Evolutionary conservation across 1,139 yeast genomes (phyloP).

Genomic region (Suhomyces yuchorum): DNA sequence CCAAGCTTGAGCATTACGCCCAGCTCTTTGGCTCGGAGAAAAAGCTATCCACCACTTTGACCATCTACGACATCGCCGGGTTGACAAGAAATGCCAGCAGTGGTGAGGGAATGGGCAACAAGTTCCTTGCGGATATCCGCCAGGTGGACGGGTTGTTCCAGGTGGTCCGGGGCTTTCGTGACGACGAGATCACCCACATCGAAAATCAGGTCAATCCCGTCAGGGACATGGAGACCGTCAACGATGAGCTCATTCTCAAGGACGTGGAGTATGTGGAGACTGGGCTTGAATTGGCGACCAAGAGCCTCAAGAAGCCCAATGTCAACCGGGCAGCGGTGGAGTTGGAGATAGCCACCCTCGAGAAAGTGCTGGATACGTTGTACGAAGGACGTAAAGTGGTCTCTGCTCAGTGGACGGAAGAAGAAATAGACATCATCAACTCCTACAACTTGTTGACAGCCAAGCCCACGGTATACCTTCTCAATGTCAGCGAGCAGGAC

Average conservation of each 20-base stretch:
- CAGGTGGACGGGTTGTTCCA: slow-evolving; percentile 77
- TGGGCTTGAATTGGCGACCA: slow-evolving; percentile 49
- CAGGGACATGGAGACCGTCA: slow-evolving; percentile 66
- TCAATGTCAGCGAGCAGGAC: slow-evolving; percentile 63
- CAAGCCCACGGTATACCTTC: slow-evolving; percentile 64
- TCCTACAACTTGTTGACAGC: slow-evolving; percentile 65
- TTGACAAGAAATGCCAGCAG: slow-evolving; percentile 70
- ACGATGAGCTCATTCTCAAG: slow-evolving; percentile 71
- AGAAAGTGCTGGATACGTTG: slow-evolving; percentile 50
- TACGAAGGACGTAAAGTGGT: slow-evolving; percentile 61
- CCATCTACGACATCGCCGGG: slow-evolving; percentile 75
- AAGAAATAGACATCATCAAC: slow-evolving; percentile 60
- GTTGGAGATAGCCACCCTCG: slow-evolving; percentile 49
- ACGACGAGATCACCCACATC: slow-evolving; percentile 71
- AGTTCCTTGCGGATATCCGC: slow-evolving; percentile 68
- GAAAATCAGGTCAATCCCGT: slow-evolving; percentile 67
- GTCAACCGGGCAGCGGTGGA: slow-evolving; percentile 32
- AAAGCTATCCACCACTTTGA: slow-evolving; percentile 56
- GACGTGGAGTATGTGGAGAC: slow-evolving; percentile 68
- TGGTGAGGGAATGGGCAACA: slow-evolving; percentile 80
- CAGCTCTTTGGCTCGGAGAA: slow-evolving; percentile 53
- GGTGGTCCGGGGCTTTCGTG: slow-evolving; percentile 65
- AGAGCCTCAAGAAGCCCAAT: slow-evolving; percentile 44
- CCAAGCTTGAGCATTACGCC: slow-evolving; percentile 46
- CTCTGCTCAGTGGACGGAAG: slow-evolving; percentile 47